Evolutionary conservation across 2,329 filamentous ascomycete genomes (phyloP), one percentile per base, ranked within the genome.

Genomic region (Seiridium unicorne): DNA sequence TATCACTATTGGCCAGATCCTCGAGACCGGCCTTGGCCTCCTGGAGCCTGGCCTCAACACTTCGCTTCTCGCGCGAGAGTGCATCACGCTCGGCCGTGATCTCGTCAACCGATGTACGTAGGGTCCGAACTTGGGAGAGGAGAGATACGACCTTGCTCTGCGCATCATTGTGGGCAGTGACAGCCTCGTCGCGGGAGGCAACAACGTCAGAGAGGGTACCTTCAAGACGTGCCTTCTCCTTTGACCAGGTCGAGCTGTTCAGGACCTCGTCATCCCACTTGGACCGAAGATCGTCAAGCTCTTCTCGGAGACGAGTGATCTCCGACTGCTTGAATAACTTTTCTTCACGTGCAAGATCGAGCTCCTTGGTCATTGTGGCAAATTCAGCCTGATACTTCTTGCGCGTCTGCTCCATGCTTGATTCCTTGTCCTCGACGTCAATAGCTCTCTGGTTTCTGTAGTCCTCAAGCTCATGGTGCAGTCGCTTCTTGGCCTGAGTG

Each of bases 261-360:
- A 98, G 86, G 9, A 98, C 92, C 76, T 99, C 94, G 68, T 98
- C 92, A 70, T 99, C 95, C 94, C 95, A 98, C 78, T 98, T 98
- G 67, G 89, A 93, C 65, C 95, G 88, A 61, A 98, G 84, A 69
- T 97, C 93, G 68, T 99, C 95, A 32, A 98, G 87, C 76, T 99
- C 95, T 72, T 98, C 94, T n/a, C 94, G 89, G 57, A 99, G 83
- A 49, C 92, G 88, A 13, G 89, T 85, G 64, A 94, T 96, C 75
- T 97, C 93, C 42, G 90, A 87, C 67, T 95, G 92, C 84, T 84
- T 94, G 84, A 79, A 97, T 77, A 81, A 90, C 82, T 82, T 87
- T 76, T 96, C 94, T 73, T 98, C 93, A 42, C 95, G 90, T 67
- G 96, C 93, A 62, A 96, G 85, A 72, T 98, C 94, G 34, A 99